Evolutionary conservation across 306 rosid genomes (phyloP).

Genomic region (Pueraria montana): DNA sequence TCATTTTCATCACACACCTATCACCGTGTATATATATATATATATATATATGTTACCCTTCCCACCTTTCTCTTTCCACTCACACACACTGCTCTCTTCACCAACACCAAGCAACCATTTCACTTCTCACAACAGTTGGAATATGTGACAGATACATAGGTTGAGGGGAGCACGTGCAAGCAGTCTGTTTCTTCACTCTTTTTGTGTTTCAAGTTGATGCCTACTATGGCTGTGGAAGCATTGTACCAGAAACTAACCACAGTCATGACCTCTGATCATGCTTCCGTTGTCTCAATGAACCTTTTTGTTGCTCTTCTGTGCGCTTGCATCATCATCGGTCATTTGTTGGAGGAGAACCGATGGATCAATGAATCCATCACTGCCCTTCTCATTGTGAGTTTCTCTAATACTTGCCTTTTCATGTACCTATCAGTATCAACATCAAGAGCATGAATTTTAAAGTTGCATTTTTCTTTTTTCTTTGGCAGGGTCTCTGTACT

Average conservation of each 20-base stretch:
- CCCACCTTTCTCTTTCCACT: background rate
- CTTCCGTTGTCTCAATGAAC: conserved; percentile 87
- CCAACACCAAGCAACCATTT: too few relatives aligned
- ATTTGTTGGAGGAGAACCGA: conserved; percentile 83
- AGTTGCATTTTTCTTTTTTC: background rate
- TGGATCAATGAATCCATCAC: conserved; percentile 98
- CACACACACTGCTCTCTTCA: background rate
- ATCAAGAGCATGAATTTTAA: background rate
- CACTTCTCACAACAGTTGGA: background rate
- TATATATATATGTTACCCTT: background rate
- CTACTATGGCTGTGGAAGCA: background rate
- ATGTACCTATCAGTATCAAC: background rate
- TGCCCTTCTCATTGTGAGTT: conserved; percentile 87
- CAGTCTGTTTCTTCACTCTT: background rate
- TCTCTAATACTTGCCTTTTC: background rate
- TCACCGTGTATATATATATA: background rate
- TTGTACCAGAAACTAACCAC: conserved; percentile 45
- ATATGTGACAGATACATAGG: background rate
- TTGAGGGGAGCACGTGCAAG: background rate
- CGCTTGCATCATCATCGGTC: conserved; percentile 88
- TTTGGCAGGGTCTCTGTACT: conserved; percentile 81
- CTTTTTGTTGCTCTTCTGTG: conserved; percentile 90
- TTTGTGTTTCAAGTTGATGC: background rate
- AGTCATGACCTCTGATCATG: conserved; percentile 68
- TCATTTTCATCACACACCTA: background rate